Percentiles rank a stretch among this genome's conserved stretches.
These are phyloP conservation scores for Wallacemonas collosoma DNA, from an alignment of 208 protist species.

Conservation along the genomic window DNA sequence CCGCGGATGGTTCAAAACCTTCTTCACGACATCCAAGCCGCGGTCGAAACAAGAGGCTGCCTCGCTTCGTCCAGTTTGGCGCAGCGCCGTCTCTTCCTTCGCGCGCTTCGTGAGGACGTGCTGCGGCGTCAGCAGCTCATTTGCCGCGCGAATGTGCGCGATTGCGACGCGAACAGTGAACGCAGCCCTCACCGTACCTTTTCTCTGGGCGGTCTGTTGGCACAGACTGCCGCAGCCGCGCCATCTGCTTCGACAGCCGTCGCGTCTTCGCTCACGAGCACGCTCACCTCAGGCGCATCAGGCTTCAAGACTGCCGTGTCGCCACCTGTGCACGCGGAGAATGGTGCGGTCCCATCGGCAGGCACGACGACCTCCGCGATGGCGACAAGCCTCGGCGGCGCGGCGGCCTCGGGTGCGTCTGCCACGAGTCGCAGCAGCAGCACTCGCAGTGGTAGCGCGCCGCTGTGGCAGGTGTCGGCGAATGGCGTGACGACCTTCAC, in stretches of 20 bases:
- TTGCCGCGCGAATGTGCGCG: conserved; percentile 41
- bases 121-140: conserved; percentile 31
- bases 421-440: not conserved
- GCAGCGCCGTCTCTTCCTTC: conserved; percentile 50
- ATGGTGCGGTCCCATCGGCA: no score
- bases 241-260: no score
- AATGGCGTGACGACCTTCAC: not conserved
- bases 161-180: conserved; percentile 46
- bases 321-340: no score
- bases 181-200: conserved; percentile 16
- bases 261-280: no score
- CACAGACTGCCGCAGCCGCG: no score
- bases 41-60: conserved; percentile 36
- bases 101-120: conserved; percentile 41
- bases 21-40: conserved; percentile 48
- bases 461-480: not conserved
- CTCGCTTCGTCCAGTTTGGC: conserved; percentile 38
- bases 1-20: conserved; percentile 18
- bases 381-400: no score
- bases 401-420: not conserved
- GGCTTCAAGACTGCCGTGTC: no score
- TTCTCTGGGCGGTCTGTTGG: not conserved
- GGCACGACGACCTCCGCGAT: no score
- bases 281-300: no score
- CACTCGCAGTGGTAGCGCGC: not conserved